Evolutionary conservation across 1,284 basidiomycete species (phyloP), one percentile per base, ranked within the genome.

Genomic region (Papiliotrema flavescens): DNA sequence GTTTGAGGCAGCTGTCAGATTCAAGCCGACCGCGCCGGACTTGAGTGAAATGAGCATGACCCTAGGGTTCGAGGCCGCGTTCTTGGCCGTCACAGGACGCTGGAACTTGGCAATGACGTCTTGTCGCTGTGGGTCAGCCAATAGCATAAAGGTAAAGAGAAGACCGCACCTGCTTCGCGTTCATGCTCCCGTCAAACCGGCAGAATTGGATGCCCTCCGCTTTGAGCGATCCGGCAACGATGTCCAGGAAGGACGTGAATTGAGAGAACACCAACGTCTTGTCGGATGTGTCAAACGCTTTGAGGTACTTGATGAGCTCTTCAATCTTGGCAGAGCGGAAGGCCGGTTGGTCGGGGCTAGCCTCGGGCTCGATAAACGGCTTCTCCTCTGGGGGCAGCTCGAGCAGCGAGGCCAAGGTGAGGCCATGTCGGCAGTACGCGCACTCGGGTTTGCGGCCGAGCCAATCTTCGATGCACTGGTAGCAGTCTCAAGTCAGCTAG

Each of bases 21-120:
- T 94, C 52, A 94, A 77, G 3, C 90, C 91, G 23, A 93, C 80
- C 2, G 91, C 90, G 15, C 79, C 79, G 2, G 76, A 76, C 64
- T 92, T 93, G 62, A 94, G 79, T 7, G 90, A 93, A 52, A 94
- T 88, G 49, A 94, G 80, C 86, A 93, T 86, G 28, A 93, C 85
- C 56, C 80, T 81, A 1, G 90, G 88, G 66, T 85, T 88, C 28
- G 47, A 41, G 7, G 35, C 26, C 1, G 51, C 17, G 19, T 59
- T 57, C n/a, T 50, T 44, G 11, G 77, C 76, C 17, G 79, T 78
- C 7, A 87, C 62, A 0, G 89, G 87, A 14, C 84, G 76, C 47
- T 83, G 85, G 69, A 91, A 91, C 13, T 77, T 78, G n/a, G 84
- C 81, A 51, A 92, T 83, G 3, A 86, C 84, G 63, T 89, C 86